Conservation (phyloP, 2,329 filamentous ascomycete genomes). For the Penicillium glabrum region DNA sequence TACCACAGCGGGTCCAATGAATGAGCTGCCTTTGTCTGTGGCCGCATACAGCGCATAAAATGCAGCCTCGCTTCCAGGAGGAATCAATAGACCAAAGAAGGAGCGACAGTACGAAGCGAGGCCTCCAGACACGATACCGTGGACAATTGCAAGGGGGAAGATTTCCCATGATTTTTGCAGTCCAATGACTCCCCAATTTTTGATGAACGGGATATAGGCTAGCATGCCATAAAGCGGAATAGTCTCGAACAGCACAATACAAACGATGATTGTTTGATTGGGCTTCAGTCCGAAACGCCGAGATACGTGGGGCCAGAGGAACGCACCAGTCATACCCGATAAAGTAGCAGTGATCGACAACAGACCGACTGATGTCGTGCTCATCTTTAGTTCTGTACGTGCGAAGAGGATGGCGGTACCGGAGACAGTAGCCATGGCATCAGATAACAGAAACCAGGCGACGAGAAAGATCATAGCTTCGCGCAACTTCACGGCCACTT, state of each 20-base stretch:
- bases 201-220: conserved; percentile 76
- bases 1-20: conserved; percentile 88
- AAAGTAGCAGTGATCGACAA: conserved; percentile 86
- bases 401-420: conserved; percentile 90
- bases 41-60: conserved; percentile 95
- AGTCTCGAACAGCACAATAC: conserved; percentile 82
- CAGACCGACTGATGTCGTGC: conserved; percentile 74
- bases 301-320: conserved; percentile 78
- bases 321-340: conserved; percentile 77
- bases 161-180: conserved; percentile 90
- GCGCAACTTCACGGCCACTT: conserved; percentile 67
- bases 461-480: conserved; percentile 79
- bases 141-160: conserved; percentile 81
- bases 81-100: conserved; percentile 84
- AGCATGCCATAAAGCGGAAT: conserved; percentile 86
- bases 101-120: conserved; percentile 83
- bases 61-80: conserved; percentile 83
- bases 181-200: conserved; percentile 70
- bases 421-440: conserved; percentile 86
- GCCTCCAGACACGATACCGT: conserved; percentile 84
- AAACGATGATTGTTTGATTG: conserved; percentile 83
- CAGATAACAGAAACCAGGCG: conserved; percentile 88
- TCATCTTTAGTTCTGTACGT: conserved; percentile 83
- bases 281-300: conserved; percentile 66
- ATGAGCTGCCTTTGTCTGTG: conserved; percentile 86